Percentiles rank a stretch among this genome's conserved stretches.
phyloP scores from a whole-genome alignment of 495 filamentous ascomycete genomes.

The Clohesyomyces aquaticus region DNA sequence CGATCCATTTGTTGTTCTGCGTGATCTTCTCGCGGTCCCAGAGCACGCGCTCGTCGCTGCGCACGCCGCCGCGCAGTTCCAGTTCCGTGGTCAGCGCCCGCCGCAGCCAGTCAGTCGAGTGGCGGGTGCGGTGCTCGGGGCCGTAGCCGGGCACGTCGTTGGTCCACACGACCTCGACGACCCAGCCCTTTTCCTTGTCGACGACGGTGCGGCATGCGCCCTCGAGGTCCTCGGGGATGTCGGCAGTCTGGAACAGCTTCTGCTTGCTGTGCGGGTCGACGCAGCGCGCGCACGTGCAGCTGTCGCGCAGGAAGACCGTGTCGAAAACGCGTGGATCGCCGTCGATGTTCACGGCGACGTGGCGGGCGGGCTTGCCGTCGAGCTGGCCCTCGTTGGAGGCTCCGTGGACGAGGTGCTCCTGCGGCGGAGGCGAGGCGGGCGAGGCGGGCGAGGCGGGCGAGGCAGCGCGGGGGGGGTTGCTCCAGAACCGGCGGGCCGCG shows the following conservation, averaged over 20 bases:
- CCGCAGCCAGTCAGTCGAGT: constrained; percentile 47
- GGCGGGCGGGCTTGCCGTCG: constrained; percentile 37
- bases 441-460: constrained; percentile 3
- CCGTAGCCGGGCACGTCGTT: constrained; percentile 59
- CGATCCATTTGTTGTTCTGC: constrained; percentile 55
- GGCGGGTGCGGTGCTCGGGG: constrained; percentile 49
- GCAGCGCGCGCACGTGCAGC: constrained; percentile 72
- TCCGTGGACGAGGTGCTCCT: constrained; percentile 36
- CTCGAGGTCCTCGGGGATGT: constrained; percentile 64
- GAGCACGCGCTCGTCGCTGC: constrained; percentile 33
- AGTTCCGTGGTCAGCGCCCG: constrained; percentile 29
- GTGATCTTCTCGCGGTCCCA: constrained; percentile 53
- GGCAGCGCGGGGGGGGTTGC: not conserved
- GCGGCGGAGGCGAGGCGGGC: constrained; percentile 1
- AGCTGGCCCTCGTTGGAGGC: constrained; percentile 32
- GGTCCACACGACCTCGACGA: constrained; percentile 63
- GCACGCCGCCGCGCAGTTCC: constrained; percentile 33
- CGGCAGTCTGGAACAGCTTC: constrained; percentile 74
- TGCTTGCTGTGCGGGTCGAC: constrained; percentile 80
- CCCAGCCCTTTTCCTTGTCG: constrained; percentile 45
- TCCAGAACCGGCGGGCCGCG: constrained; percentile 19
- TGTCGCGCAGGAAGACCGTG: constrained; percentile 70
- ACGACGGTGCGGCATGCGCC: constrained; percentile 33
- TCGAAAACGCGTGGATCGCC: constrained; percentile 38
- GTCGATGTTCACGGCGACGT: constrained; percentile 37